A percentile compares a stretch with the other conserved stretches of the same genome.
Conservation (phyloP, 2,329 filamentous ascomycete genomes). For the Waltergamsia citrina region DNA sequence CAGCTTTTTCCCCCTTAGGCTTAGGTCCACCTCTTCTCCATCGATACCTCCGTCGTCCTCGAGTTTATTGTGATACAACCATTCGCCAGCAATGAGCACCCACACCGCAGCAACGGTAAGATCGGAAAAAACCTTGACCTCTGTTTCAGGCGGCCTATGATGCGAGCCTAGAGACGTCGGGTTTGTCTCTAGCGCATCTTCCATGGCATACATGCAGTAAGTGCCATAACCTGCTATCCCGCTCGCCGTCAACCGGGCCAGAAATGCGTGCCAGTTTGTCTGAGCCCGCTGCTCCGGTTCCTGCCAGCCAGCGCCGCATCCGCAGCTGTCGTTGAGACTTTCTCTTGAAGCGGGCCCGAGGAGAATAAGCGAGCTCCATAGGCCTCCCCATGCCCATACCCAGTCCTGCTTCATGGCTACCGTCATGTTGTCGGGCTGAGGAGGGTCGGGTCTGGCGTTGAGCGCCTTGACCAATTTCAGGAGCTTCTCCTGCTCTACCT, state of each 20-base stretch:
- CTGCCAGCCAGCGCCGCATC: constrained; percentile 3
- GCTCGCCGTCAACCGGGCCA: background rate
- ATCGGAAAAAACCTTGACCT: too few relatives aligned
- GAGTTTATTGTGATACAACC: too few relatives aligned
- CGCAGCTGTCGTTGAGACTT: constrained; percentile 3
- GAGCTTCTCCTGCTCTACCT: constrained; percentile 1
- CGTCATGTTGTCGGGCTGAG: constrained; percentile 1
- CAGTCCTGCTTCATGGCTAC: constrained; percentile 1
- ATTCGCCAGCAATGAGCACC: too few relatives aligned
- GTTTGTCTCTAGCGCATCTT: too few relatives aligned
- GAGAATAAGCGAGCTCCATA: constrained; percentile 4
- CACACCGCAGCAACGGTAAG: background rate
- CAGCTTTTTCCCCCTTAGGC: too few relatives aligned
- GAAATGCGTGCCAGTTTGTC: constrained; percentile 4
- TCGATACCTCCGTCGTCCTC: too few relatives aligned
- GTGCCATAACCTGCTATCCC: too few relatives aligned
- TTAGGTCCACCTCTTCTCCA: too few relatives aligned
- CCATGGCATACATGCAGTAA: too few relatives aligned
- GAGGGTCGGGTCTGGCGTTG: constrained; percentile 4
- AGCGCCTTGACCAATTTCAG: constrained; percentile 2
- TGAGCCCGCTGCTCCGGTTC: constrained; percentile 1
- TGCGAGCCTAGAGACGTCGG: too few relatives aligned
- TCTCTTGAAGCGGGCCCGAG: background rate
- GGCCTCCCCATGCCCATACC: background rate
- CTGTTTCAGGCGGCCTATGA: too few relatives aligned